phyloP scores from a whole-genome alignment of 352 stramenopile species.

The Phytophthora kernoviae region DNA sequence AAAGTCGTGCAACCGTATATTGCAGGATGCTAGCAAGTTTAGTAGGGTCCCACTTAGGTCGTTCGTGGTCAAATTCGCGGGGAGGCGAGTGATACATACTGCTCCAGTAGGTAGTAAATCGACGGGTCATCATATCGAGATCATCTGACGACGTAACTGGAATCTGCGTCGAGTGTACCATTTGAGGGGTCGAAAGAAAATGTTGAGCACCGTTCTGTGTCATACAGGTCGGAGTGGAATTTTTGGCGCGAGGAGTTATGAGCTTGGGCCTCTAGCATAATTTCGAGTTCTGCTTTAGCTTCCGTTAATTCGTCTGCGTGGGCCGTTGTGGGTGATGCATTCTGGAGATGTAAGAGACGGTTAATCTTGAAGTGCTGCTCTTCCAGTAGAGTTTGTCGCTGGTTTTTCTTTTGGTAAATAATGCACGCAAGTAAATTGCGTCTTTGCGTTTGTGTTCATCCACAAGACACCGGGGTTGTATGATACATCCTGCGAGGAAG shows the following conservation, averaged over 20 bases:
- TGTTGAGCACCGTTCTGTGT: background rate
- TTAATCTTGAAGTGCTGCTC: background rate
- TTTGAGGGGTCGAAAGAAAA: slow-evolving; percentile 4
- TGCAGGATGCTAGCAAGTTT: background rate
- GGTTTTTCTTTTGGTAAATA: background rate
- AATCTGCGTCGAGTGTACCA: background rate
- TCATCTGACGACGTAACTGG: background rate
- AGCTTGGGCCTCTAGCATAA: background rate
- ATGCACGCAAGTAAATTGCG: background rate
- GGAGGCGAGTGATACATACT: background rate
- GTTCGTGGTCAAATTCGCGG: background rate
- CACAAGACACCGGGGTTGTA: background rate
- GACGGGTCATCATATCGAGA: background rate
- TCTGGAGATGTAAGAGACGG: background rate
- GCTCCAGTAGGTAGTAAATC: background rate
- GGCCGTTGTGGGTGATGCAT: too few relatives aligned
- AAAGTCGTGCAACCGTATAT: background rate
- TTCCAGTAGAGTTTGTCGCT: background rate
- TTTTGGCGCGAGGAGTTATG: background rate
- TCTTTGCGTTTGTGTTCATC: slow-evolving; percentile 1
- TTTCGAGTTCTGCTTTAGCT: background rate
- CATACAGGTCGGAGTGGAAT: background rate
- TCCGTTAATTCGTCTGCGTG: background rate
- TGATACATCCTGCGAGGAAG: background rate
- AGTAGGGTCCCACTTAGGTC: background rate